Percentiles rank a stretch among this genome's conserved stretches.
Evolutionary conservation across 371 early-diverging fungal species (phyloP).

Genomic region (Saksenaea oblongispora): DNA sequence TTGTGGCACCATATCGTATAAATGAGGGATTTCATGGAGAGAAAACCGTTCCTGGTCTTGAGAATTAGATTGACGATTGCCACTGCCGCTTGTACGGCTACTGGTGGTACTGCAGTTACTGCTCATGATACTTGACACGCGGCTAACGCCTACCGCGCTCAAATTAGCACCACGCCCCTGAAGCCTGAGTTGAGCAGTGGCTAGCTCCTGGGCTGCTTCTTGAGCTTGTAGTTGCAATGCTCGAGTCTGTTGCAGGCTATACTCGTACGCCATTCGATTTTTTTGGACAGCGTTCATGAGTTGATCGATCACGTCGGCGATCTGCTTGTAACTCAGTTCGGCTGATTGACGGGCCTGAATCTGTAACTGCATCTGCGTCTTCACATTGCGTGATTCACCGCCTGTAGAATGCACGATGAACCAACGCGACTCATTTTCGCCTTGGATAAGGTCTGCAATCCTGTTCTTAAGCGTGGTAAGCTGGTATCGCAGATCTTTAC

Average conservation of each 20-base stretch:
- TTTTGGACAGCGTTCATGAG: slow-evolving; percentile 24
- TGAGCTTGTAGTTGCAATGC: slow-evolving; percentile 29
- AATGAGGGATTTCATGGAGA: background rate
- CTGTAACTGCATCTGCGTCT: slow-evolving; percentile 32
- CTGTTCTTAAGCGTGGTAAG: slow-evolving; percentile 18
- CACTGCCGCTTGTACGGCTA: slow-evolving; percentile 9
- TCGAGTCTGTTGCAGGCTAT: slow-evolving; percentile 16
- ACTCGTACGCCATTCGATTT: slow-evolving; percentile 24
- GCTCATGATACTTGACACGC: background rate
- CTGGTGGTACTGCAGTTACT: slow-evolving; percentile 19
- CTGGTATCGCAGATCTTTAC: slow-evolving; percentile 34
- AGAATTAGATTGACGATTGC: background rate
- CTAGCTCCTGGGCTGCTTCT: slow-evolving; percentile 28
- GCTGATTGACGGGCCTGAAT: slow-evolving; percentile 31
- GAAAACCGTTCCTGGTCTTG: background rate
- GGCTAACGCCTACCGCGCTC: slow-evolving; percentile 11
- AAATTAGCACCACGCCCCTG: slow-evolving; percentile 15
- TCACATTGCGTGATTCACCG: slow-evolving; percentile 22
- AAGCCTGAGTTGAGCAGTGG: slow-evolving; percentile 29
- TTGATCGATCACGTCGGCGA: slow-evolving; percentile 26
- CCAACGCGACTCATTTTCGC: slow-evolving; percentile 38
- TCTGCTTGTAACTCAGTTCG: slow-evolving; percentile 22
- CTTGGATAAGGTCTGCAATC: slow-evolving; percentile 28
- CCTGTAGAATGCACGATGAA: slow-evolving; percentile 39
- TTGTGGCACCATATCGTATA: background rate